Evolutionary conservation across 352 stramenopile species (phyloP), one percentile per base, ranked within the genome.

Genomic region (Aphanomyces astaci): DNA sequence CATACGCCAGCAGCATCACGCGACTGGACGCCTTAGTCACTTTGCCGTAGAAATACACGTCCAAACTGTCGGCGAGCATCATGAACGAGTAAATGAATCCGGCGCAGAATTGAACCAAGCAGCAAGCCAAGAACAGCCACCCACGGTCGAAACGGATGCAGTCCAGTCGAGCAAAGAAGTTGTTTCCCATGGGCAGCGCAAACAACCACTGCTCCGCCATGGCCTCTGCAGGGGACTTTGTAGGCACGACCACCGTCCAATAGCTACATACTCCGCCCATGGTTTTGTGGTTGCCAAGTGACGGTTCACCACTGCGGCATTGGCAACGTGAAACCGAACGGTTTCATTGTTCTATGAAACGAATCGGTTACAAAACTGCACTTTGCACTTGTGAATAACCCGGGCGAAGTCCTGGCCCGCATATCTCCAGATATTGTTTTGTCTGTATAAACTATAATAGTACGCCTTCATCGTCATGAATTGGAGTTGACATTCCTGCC

Each of bases 81-180:
- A 48, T 33, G 36, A 64, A 3, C 36, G 56, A 51, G 43, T 64
- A 64, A 2, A 64, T 64, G n/a, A 31, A 64, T 11, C 56, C 56
- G 1, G 33, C 43, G 56, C 39, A 33, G 2, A 64, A 51, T 11
- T 64, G 56, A 1, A 22, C 19, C 1, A 33, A 2, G 22, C 39
- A 22, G 2, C 39, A 30, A 5, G 56, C 56, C n/a, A 51, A 5
- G 43, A 48, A 64, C 7, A 64, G 36, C 2, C n/a, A 19, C 56
- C 27, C 39, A 1, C 56, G 56, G 32, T 48, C 1, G 11, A 64
- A 64, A 13, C 56, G 56, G 24, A 64, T 24, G 28, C 56, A 52
- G 13, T 24, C 19, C 27, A 33, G 4, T 5, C 39, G 27, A 2
- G 36, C 43, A 48, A 52, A 52, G 7, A 19, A 22, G 24, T 64